phyloP scores from a whole-genome alignment of 768 basidiomycete genomes.

The Mycena pura region DNA sequence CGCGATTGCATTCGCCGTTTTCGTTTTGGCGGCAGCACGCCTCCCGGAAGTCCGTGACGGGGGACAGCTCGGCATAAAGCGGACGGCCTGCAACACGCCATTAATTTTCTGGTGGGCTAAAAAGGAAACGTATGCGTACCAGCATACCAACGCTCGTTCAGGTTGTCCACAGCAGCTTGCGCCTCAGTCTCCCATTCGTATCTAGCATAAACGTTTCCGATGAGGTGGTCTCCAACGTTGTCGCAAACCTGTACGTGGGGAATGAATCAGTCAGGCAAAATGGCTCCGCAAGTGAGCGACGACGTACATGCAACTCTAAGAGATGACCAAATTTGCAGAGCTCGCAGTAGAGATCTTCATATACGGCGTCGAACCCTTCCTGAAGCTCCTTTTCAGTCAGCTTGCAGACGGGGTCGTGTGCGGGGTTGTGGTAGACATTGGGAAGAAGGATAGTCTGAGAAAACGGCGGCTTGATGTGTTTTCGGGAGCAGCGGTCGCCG shows the following conservation, averaged over 20 bases:
- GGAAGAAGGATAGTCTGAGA: constrained; percentile 96
- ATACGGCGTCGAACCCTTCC: constrained; percentile 93
- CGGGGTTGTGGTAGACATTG: constrained; percentile 98
- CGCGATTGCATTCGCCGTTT: constrained; percentile 97
- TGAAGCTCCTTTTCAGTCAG: constrained; percentile 87
- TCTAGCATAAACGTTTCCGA: constrained; percentile 97
- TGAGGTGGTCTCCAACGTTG: constrained; percentile 98
- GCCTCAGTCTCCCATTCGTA: constrained; percentile 99
- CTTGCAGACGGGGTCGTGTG: constrained; percentile 90
- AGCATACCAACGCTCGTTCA: constrained; percentile 98
- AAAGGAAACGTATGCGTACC: constrained; percentile 56
- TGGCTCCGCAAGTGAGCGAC: neutral
- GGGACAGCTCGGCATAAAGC: constrained; percentile 95
- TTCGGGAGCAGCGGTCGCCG: constrained; percentile 97
- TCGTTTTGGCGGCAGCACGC: constrained; percentile 99
- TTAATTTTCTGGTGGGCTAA: constrained; percentile 15
- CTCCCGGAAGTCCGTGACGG: constrained; percentile 98
- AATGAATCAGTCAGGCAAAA: constrained; percentile 8
- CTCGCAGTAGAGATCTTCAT: constrained; percentile 95
- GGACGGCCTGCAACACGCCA: constrained; percentile 70
- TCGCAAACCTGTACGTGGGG: constrained; percentile 96
- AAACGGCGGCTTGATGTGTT: constrained; percentile 97
- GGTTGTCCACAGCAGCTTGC: constrained; percentile 86
- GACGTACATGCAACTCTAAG: constrained; percentile 88
- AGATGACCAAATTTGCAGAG: constrained; percentile 94